Base-by-base conservation (phyloP, 805 yeast species). In the Candida sithepensis region DNA sequence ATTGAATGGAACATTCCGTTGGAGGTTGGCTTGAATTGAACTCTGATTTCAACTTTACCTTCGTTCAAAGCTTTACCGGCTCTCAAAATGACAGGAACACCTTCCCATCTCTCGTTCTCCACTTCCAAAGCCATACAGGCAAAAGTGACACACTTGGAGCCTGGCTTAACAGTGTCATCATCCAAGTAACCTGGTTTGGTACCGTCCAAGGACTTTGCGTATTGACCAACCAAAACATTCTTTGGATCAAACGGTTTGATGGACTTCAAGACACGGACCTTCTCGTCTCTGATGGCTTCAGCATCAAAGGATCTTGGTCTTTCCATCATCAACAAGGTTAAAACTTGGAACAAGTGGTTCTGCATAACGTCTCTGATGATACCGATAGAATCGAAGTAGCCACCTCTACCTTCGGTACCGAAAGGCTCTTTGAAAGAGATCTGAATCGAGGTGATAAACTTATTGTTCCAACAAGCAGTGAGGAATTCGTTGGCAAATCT, bases 381-480 rank as follows among this genome's bases (percentile, higher is more conserved):
- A 49, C 99, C 99, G 61, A 91, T 89, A 47, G 77, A 75, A 70
- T 94, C 98, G 63, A 94, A 94, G 73, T 94, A 94, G 34, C 99
- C 99, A 58, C 99, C 99, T 66, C 99, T 82, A 48, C 99, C 99
- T 71, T 94, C 97, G 37, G 99, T 94, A 47, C 99, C 99, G 60
- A 94, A 94, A n/a, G 94, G 88, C 73, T 94, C 99, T 73, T 94
- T 94, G 77, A 94, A 92, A 13, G 92, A 79, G 57, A 94, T 82
- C 74, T 92, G 97, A 52, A 94, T 83, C 36, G 84, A 79, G 52
- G 81, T 76, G 62, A 94, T 82, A 68, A 79, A 85, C 54, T 86
- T 78, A 65, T 76, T 83, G 72, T 86, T 85, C 97, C 97, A 94
- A 47, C 86, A 79, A n/a, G 96, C 88, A 61, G 79, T 79, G 63